Evolutionary conservation across 192 early-diverging fungal genomes (phyloP).

Genomic region (Chytriomyces sp.): DNA sequence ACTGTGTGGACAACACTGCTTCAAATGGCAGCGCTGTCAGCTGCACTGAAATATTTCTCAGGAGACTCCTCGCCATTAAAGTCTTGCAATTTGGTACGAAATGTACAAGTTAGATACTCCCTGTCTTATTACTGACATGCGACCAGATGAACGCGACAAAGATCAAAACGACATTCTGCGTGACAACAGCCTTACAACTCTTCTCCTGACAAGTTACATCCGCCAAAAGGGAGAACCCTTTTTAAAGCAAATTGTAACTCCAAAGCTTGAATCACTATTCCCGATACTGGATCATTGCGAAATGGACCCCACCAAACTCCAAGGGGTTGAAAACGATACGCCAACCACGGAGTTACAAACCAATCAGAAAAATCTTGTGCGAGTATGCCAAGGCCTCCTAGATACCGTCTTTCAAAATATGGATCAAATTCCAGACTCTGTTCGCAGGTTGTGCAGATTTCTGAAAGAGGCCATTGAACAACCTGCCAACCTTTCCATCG

Average conservation of each 20-base stretch:
- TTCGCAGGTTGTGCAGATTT: slow-evolving; percentile 40
- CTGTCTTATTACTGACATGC: neutral
- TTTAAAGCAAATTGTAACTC: slow-evolving; percentile 33
- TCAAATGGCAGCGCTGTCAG: neutral
- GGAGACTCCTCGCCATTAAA: slow-evolving; percentile 17
- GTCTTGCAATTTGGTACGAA: slow-evolving; percentile 33
- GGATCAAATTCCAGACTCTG: slow-evolving; percentile 32
- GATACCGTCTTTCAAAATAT: slow-evolving; percentile 28
- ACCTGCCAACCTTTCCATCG: neutral
- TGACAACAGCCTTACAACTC: slow-evolving; percentile 47
- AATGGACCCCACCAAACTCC: slow-evolving; percentile 49
- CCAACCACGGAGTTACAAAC: slow-evolving; percentile 18
- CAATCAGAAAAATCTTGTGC: slow-evolving; percentile 39
- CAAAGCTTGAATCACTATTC: slow-evolving; percentile 37
- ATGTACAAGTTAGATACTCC: neutral
- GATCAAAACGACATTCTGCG: slow-evolving; percentile 55
- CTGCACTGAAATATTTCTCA: slow-evolving; percentile 22
- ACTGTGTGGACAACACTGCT: neutral
- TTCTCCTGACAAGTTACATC: slow-evolving; percentile 27
- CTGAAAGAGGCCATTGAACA: slow-evolving; percentile 37
- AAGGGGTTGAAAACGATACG: neutral
- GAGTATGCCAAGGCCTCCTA: slow-evolving; percentile 31
- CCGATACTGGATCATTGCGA: slow-evolving; percentile 45
- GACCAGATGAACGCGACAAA: slow-evolving; percentile 42
- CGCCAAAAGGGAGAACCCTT: slow-evolving; percentile 45